Evolutionary conservation across 192 early-diverging fungal species (phyloP), one percentile per base, ranked within the genome.

Genomic region (Podila verticillata): DNA sequence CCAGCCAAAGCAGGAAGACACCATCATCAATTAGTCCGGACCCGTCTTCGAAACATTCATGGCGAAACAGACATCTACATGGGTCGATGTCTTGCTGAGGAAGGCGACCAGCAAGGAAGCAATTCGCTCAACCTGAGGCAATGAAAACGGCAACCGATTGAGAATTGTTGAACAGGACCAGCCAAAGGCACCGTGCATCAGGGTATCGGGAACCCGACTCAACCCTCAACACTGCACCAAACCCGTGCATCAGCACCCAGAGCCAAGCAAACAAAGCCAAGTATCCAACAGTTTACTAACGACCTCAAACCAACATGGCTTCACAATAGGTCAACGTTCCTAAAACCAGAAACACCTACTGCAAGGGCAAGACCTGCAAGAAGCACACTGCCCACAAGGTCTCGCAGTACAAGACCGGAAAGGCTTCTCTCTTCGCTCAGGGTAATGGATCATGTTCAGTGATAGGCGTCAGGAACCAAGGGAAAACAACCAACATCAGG

Each of bases 371-470:
- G 87, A 91, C 91, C 84, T 99, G 96, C 94, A 90, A 89, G 83
- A 98, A 97, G 95, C 98, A 99, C 95, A 99, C 96, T 70, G 94
- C 96, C 61, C 98, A 99, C 96, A 98, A 98, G 93, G 98, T 98
- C 66, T 93, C 98, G 79, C 98, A 99, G 90, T 98, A 99, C 96
- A 99, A 98, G 96, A 96, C 94, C 70, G 98, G 98, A 77, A 98
- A 99, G 93, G 97, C 93, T 80, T 99, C 98, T 73, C 91, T 98
- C 80, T 99, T 96, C 84, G 97, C 96, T 81, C 98, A 99, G 91
- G 97, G 97, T 98, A 86, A 47, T 29, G 19, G 22, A 26, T 49
- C 36, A 49, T n/a, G 3, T 34, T 6, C 26, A 10, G 17, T 19
- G 19, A 24, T 20, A 22, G 10, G 32, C 47, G 39, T 44, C 63